Conservation (phyloP, 371 early-diverging fungal genomes). For the Mortierella sp. region DNA sequence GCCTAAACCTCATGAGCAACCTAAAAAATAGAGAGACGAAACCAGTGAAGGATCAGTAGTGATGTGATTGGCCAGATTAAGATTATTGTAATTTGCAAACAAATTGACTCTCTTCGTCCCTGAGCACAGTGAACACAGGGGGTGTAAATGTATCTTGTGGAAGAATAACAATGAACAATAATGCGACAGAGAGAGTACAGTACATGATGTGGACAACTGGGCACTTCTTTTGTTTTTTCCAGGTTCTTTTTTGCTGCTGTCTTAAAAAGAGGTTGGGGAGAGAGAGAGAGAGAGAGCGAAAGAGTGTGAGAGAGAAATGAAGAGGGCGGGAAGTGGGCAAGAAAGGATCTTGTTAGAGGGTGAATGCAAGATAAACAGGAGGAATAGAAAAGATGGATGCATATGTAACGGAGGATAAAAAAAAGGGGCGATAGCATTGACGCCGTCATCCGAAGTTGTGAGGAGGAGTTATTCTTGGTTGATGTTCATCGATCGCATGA, state of each 20-base stretch:
- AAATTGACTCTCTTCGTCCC: not conserved
- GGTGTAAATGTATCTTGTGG: not conserved
- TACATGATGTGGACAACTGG: too few relatives aligned
- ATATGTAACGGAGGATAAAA: not conserved
- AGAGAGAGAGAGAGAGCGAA: not conserved
- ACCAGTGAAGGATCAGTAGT: not conserved
- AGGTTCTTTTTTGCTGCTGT: not conserved
- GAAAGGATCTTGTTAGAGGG: not conserved
- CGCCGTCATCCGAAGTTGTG: not conserved
- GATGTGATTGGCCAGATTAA: not conserved
- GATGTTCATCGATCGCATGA: not conserved
- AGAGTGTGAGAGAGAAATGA: not conserved
- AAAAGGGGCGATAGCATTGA: not conserved
- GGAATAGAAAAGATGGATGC: not conserved
- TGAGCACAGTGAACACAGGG: not conserved
- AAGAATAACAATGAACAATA: not conserved
- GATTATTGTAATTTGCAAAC: slow-evolving; percentile 8
- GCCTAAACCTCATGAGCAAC: not conserved
- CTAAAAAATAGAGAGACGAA: not conserved
- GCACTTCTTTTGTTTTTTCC: not conserved
- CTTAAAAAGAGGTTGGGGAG: too few relatives aligned
- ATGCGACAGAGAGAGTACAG: not conserved
- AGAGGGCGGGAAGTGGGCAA: not conserved
- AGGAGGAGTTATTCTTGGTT: not conserved
- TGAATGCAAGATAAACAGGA: not conserved